phyloP scores from a whole-genome alignment of 352 stramenopile genomes.

The Nannochloropsis limnetica region DNA sequence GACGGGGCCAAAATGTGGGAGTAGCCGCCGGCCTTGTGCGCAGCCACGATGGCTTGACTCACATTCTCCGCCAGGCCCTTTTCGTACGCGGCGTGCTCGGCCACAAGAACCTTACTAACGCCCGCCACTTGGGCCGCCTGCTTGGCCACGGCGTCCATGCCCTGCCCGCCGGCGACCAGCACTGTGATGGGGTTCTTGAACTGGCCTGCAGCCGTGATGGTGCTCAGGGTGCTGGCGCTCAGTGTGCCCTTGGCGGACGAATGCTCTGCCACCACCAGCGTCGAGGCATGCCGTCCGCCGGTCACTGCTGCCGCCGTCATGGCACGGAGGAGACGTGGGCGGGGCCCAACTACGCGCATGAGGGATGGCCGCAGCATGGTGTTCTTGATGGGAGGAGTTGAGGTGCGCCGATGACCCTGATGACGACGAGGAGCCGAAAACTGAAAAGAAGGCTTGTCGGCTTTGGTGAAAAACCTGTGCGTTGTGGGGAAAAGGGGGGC shows the following conservation, averaged over 20 bases:
- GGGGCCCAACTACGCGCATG: background rate
- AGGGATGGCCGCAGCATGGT: background rate
- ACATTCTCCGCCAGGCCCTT: conserved; percentile 58
- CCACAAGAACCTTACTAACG: conserved; percentile 69
- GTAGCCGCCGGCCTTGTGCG: conserved; percentile 39
- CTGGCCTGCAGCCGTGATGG: conserved; percentile 70
- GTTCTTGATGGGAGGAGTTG: background rate
- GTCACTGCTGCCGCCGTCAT: background rate
- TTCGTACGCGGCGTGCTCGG: conserved; percentile 58
- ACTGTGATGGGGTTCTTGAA: conserved; percentile 63
- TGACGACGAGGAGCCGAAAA: background rate
- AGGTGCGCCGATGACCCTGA: background rate
- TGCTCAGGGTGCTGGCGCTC: conserved; percentile 62
- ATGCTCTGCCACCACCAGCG: conserved; percentile 49
- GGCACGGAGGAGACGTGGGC: background rate
- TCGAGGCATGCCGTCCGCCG: conserved; percentile 38
- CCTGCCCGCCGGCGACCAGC: conserved; percentile 53
- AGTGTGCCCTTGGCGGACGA: conserved; percentile 43
- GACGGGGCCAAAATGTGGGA: conserved; percentile 81
- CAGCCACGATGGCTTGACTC: conserved; percentile 41
- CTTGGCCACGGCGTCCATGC: conserved; percentile 57
- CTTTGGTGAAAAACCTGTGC: background rate
- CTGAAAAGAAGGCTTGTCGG: background rate
- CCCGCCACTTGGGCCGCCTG: conserved; percentile 66
- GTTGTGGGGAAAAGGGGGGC: background rate